Base-by-base conservation (phyloP, 768 basidiomycete species). In the Agrocybe chaxingu region DNA sequence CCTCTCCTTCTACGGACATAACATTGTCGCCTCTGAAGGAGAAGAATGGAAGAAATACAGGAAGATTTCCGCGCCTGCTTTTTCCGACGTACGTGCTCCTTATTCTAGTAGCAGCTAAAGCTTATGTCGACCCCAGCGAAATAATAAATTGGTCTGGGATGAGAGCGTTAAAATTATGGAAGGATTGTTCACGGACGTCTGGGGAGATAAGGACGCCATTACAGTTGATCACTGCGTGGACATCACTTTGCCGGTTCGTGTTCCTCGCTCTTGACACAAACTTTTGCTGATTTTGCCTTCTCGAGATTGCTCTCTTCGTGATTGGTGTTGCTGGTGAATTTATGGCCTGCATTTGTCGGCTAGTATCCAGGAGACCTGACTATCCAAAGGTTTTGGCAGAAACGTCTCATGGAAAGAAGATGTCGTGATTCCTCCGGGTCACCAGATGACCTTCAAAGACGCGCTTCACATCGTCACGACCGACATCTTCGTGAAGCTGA, bases 11-110 rank as follows among this genome's bases (percentile, higher is more conserved):
- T 87, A 77, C 58, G 85, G 85, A 5, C 59, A 59, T 5, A 89
- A 87, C 54, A 80, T 87, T 39, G 75, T 87, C n/a, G 76, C 73
- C 1, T 79, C 81, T 0, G 85, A 87, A 56, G 80, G 78, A 16
- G 77, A 80, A 3, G 72, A 80, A 51, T 87, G 84, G 84, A 84
- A 84, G 62, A 75, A 76, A 30, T 83, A 82, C 54, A 66, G 84
- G 41, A 82, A 80, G 60, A 76, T 87, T 37, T 68, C 77, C 12
- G 81, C 80, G 1, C 82, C 84, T n/a, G 77, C 82, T 0, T 87
- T 86, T 61, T 80, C 80, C 5, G 82, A 84, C 62, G 82, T 82
- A 48, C 39, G 66, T 54, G 54, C 41, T 53, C 10, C 36, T n/a
- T 38, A 19, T 32, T 39, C 39, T 19, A n/a, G 2, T 41, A 2